Conservation (phyloP, 768 basidiomycete species). For the Psilocybe cyanescens region DNA sequence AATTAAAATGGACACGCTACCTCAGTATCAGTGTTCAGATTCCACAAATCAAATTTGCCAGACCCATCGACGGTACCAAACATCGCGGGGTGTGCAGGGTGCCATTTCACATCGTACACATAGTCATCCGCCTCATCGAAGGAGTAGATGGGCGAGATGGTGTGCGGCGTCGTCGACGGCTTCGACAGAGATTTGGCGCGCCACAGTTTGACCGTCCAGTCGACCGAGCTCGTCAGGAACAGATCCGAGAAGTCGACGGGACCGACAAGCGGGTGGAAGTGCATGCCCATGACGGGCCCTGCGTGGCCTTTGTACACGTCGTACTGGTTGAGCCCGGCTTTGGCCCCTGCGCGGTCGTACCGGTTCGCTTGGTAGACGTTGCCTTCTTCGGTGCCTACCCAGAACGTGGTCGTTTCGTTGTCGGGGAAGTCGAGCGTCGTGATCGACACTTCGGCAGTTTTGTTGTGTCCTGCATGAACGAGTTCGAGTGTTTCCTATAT, state of each 20-base stretch:
- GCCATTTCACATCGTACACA: constrained; percentile 99
- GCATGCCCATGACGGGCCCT: constrained; percentile 91
- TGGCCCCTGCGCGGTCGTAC: constrained; percentile 95
- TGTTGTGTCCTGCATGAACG: constrained; percentile 88
- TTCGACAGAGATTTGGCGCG: constrained; percentile 78
- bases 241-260: constrained; percentile 95
- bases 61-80: constrained; percentile 95
- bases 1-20: constrained; percentile 75
- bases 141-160: constrained; percentile 78
- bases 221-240: constrained; percentile 90
- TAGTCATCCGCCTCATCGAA: constrained; percentile 99
- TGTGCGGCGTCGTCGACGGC: constrained; percentile 62
- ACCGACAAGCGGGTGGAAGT: constrained; percentile 93
- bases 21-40: constrained; percentile 94
- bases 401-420: constrained; percentile 96
- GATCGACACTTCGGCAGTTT: constrained; percentile 96
- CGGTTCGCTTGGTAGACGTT: constrained; percentile 96
- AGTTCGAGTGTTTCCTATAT: constrained; percentile 91
- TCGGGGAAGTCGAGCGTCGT: constrained; percentile 94
- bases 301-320: constrained; percentile 94
- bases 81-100: constrained; percentile 91
- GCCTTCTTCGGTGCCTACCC: constrained; percentile 98
- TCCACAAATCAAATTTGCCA: constrained; percentile 97
- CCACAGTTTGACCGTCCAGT: constrained; percentile 99
- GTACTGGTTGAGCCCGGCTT: constrained; percentile 92